These are phyloP conservation scores for Epichloe typhina DNA, from an alignment of 2,329 filamentous ascomycete species.

Conservation along the genomic window DNA sequence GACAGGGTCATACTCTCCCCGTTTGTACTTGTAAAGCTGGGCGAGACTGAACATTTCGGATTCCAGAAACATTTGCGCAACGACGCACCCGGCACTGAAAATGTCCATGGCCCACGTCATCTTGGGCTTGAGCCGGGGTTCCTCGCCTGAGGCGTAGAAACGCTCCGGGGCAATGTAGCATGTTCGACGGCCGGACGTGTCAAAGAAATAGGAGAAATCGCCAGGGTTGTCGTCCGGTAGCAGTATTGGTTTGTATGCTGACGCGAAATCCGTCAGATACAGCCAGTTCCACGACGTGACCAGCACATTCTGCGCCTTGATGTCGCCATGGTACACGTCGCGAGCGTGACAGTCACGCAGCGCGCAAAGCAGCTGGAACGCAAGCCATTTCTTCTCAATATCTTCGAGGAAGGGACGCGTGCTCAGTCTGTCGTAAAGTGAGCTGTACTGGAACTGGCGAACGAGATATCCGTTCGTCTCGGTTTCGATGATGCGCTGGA, in stretches of 20 bases:
- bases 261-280: slow-evolving; percentile 94
- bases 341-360: slow-evolving; percentile 81
- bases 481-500: slow-evolving; percentile 85
- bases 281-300: slow-evolving; percentile 99
- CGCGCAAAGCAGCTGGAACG: slow-evolving; percentile 87
- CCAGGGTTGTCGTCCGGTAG: slow-evolving; percentile 93
- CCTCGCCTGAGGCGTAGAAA: slow-evolving; percentile 61
- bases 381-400: slow-evolving; percentile 97
- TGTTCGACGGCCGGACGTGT: slow-evolving; percentile 78
- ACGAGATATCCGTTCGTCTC: slow-evolving; percentile 85
- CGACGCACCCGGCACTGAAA: slow-evolving; percentile 92
- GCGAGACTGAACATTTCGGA: slow-evolving; percentile 95
- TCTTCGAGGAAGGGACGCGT: slow-evolving; percentile 93
- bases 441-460: slow-evolving; percentile 90
- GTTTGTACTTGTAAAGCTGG: slow-evolving; percentile 87
- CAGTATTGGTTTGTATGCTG: slow-evolving; percentile 86
- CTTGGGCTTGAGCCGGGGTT: slow-evolving; percentile 45
- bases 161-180: slow-evolving; percentile 93
- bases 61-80: slow-evolving; percentile 91
- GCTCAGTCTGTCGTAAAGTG: slow-evolving; percentile 91
- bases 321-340: slow-evolving; percentile 91
- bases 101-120: slow-evolving; percentile 94
- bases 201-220: slow-evolving; percentile 96
- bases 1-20: slow-evolving; percentile 81
- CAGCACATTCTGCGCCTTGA: slow-evolving; percentile 94